Base-by-base conservation (phyloP, 345 rosid genomes). In the Laguncularia racemosa region DNA sequence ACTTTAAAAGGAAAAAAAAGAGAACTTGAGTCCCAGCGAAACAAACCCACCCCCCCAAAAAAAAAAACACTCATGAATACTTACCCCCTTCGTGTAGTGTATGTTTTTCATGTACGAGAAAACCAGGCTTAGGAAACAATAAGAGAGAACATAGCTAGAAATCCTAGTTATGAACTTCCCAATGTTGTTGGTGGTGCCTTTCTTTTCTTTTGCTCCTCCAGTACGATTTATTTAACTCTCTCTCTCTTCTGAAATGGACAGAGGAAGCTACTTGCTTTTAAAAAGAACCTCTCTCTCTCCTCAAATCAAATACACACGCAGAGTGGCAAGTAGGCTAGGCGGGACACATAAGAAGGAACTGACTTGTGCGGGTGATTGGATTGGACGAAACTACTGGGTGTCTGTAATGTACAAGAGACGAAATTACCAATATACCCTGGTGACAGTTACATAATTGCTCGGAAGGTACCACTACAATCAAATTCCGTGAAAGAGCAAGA, bases 381-480 rank as follows among this genome's bases (percentile, higher is more conserved):
- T 33, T 33, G 40, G 40, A 33, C 40, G 60, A 58, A 56, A 20
- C 11, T 53, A 64, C 57, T 67, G 66, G 56, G 46, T 17, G 46
- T 23, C 52, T 13, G 43, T 44, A 10, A 26, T 33, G n/a, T 16
- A 14, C 15, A 15, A 7, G 4, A 0, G 8, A 2, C 0, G 50
- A 16, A 65, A 56, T 40, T 69, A 71, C 74, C 11, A 13, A 51
- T 59, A 55, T 71, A 53, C 65, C 74, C 74, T 55, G 14, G 0
- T 11, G 26, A 52, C 33, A 18, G 49, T 46, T 21, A 17, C 65
- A n/a, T 44, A 47, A 56, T 51, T 51, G 40, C 17, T 16, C 7
- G 0, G 43, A 21, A 16, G 0, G 23, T n/a, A 47, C 61, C 52
- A 52, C 57, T 51, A 26, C 55, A 45, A 48, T 59, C 54, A 21